Base-by-base conservation (phyloP, 1,139 yeast species). In the Yamadazyma dendronema region DNA sequence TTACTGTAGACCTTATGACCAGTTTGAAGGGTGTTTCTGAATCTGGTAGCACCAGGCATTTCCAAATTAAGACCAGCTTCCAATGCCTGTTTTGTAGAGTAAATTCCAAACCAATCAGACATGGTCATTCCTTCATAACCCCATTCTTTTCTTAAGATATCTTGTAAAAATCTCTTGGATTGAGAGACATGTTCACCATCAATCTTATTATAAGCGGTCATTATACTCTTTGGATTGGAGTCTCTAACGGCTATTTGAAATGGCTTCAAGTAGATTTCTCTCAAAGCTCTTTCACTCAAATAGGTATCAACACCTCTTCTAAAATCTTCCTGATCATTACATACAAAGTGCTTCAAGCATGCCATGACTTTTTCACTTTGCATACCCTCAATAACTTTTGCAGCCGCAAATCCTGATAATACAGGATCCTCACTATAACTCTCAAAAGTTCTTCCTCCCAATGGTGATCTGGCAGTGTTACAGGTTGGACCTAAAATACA, bases 31-130 rank as follows among this genome's bases (percentile, higher is more conserved):
- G 51, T 40, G 26, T 67, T 63, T 58, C 84, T 63, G 57, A 68
- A 67, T 34, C 67, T 54, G 21, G 80, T 57, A 7, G 79, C 77
- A 28, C 84, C 84, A 1, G 84, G 85, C 81, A 79, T 78, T 52
- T 79, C 84, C 44, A 79, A 56, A 50, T 77, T 80, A 39, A 78
- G 57, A n/a, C 84, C 84, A 28, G 77, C 77, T 38, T 71, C 68
- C 39, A 79, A 54, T 15, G 79, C 57, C 25, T 64, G 68, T 39
- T 65, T 67, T 27, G 62, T 62, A 21, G 79, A 65, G 50, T 74
- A 77, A n/a, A 72, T 69, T 36, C 84, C 85, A 52, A 54, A 74
- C 85, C 84, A 79, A 55, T 79, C 85, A 21, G 79, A 72, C 79
- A 79, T 77, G 27, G 72, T 57, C 41, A 72, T 57, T 17, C 84